Evolutionary conservation across 1,284 basidiomycete species (phyloP).

Genomic region (Microbotryomycetes sp.): DNA sequence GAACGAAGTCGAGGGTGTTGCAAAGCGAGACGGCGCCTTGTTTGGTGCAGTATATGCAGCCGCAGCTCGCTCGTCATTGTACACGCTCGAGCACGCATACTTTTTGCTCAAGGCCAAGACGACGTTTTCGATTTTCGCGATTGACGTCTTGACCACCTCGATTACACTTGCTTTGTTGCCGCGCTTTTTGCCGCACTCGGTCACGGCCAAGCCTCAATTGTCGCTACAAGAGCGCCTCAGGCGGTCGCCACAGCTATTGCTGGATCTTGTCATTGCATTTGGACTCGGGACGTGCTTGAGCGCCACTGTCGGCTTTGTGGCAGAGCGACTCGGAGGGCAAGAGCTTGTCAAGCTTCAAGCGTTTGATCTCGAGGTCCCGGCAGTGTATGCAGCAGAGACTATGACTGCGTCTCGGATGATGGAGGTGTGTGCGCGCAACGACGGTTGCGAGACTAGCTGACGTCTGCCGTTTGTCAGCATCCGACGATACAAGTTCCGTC

Average conservation of each 20-base stretch:
- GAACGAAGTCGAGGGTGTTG: constrained; percentile 11
- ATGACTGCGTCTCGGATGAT: constrained; percentile 19
- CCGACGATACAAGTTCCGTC: constrained; percentile 29
- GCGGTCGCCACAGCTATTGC: constrained; percentile 6
- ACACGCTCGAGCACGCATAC: constrained; percentile 28
- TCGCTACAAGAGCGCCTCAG: constrained; percentile 10
- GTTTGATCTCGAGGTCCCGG: constrained; percentile 15
- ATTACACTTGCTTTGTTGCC: constrained; percentile 16
- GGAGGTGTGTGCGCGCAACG: constrained; percentile 4
- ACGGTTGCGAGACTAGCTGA: neutral
- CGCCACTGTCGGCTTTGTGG: constrained; percentile 9
- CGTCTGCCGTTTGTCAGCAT: neutral
- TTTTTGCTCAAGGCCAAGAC: constrained; percentile 25
- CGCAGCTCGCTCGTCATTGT: constrained; percentile 18
- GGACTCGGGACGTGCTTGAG: constrained; percentile 6
- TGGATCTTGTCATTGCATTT: constrained; percentile 18
- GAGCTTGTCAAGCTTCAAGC: constrained; percentile 9
- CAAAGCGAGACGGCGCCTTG: constrained; percentile 18
- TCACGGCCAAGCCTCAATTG: constrained; percentile 4
- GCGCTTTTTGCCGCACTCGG: constrained; percentile 15
- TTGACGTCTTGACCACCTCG: constrained; percentile 19
- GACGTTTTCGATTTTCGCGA: constrained; percentile 14
- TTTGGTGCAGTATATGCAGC: constrained; percentile 21
- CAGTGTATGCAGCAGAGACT: constrained; percentile 11
- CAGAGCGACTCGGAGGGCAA: constrained; percentile 14